Percentiles rank a stretch among this genome's conserved stretches.
Evolutionary conservation across 305 asterid species (phyloP).

Genomic region (Ilex paraguariensis): DNA sequence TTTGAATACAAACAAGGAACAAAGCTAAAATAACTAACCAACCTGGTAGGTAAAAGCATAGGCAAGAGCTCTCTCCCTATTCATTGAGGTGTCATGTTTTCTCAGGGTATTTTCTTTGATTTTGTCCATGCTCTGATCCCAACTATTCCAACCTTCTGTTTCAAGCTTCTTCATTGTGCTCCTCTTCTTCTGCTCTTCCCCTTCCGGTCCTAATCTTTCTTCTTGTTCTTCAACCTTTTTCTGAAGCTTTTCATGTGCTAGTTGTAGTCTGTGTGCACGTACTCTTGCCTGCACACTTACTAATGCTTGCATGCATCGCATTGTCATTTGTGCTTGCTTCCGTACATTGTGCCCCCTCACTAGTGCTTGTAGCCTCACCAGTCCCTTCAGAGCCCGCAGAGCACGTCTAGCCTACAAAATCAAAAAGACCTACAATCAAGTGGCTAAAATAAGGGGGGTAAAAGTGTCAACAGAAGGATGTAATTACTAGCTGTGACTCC

Average conservation of each 20-base stretch:
- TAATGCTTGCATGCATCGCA: conserved; percentile 95
- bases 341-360: conserved; percentile 96
- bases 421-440: too few relatives aligned
- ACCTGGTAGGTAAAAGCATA: conserved; percentile 80
- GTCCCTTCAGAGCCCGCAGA: conserved; percentile 73
- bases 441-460: too few relatives aligned
- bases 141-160: conserved; percentile 43
- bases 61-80: conserved; percentile 65
- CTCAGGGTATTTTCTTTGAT: conserved; percentile 39
- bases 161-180: conserved; percentile 34
- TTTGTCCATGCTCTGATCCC: conserved; percentile 39
- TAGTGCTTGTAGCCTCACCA: conserved; percentile 91
- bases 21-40: background rate
- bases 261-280: conserved; percentile 65
- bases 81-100: conserved; percentile 49
- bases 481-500: too few relatives aligned
- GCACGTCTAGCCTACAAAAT: conserved; percentile 73
- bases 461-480: too few relatives aligned
- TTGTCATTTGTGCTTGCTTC: conserved; percentile 89
- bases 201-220: conserved; percentile 20
- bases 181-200: conserved; percentile 26
- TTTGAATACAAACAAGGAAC: too few relatives aligned
- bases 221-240: conserved; percentile 42
- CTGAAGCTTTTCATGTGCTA: conserved; percentile 39
- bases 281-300: conserved; percentile 92